Base-by-base conservation (phyloP, 139 green algal species). In the Chlorella vulgaris region DNA sequence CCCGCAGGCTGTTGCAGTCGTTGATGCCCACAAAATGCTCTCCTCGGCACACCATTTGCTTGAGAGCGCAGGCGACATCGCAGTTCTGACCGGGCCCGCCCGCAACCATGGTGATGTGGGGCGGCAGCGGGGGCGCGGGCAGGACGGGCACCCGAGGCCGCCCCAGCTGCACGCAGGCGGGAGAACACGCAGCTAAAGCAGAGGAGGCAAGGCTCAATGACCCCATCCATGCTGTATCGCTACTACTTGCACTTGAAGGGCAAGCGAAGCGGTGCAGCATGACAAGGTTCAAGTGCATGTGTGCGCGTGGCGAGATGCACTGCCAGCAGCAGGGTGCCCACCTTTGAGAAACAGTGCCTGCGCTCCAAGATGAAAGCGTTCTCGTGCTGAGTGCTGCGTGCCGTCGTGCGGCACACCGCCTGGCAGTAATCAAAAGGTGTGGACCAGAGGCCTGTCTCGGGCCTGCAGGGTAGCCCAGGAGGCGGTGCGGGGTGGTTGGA, bases 301-400 rank as follows among this genome's bases (percentile, higher is more conserved):
- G n/a, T n/a, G n/a, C n/a, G n/a, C n/a, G n/a, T n/a, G n/a, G n/a
- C n/a, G n/a, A n/a, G n/a, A n/a, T n/a, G n/a, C n/a, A n/a, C n/a
- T n/a, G n/a, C n/a, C n/a, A n/a, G n/a, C n/a, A n/a, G 85, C 81
- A 74, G 10, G 19, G 53, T 7, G 7, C 67, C 18, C 26, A 88
- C 88, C 35, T 80, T 74, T 19, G 86, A 92, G 79, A 94, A 97
- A 88, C 93, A 97, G 80, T 94, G 89, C 42, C 93, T 89, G 19
- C 89, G 78, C 3, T 85, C 10, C 26, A 76, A 68, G 36, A 97
- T 91, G 83, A 94, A 97, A 0, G 90, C 86, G 70, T 97, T 97
- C 76, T 97, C 93, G 38, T 97, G 93, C 36, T 90, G 80, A 0
- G 93, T 97, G 80, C 88, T 94, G 38, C 80, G 69, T 19, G 86